These are phyloP conservation scores for Lepiota brunneoincarnata DNA, from an alignment of 768 basidiomycete species.

Conservation along the genomic window DNA sequence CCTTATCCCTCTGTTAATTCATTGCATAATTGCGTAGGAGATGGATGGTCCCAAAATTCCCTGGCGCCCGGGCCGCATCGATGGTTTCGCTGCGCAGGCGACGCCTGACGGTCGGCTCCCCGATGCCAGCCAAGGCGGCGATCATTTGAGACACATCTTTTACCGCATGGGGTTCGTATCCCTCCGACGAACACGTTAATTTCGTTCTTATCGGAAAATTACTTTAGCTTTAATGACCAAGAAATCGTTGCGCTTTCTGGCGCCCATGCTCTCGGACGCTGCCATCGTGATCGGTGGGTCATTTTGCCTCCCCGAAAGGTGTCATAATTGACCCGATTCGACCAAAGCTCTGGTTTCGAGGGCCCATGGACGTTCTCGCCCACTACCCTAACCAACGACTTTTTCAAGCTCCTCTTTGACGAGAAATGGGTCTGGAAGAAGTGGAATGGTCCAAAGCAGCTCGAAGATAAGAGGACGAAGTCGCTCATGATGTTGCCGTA, in stretches of 20 bases:
- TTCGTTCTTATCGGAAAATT: constrained; percentile 1
- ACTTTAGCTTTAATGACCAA: constrained; percentile 79
- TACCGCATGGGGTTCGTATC: constrained; percentile 75
- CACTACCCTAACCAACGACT: constrained; percentile 84
- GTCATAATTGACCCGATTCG: not conserved
- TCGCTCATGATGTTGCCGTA: constrained; percentile 95
- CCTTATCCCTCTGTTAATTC: not conserved
- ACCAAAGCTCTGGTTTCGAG: constrained; percentile 69
- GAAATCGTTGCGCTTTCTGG: constrained; percentile 96
- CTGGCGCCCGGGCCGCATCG: constrained; percentile 92
- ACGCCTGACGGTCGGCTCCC: constrained; percentile 91
- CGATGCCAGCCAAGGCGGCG: constrained; percentile 78
- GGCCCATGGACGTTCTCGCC: constrained; percentile 97
- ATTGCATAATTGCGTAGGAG: constrained; percentile 46
- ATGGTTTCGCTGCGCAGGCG: constrained; percentile 70
- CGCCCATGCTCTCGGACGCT: constrained; percentile 94
- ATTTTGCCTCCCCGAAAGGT: not conserved
- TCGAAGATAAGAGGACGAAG: constrained; percentile 87
- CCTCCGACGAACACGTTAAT: not conserved
- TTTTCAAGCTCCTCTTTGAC: constrained; percentile 78
- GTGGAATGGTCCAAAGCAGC: constrained; percentile 93
- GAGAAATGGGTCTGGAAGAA: constrained; percentile 98
- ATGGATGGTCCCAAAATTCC: constrained; percentile 90
- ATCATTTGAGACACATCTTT: constrained; percentile 88
- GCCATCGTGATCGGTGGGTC: constrained; percentile 74